Conservation (phyloP, 2,329 filamentous ascomycete genomes). For the Massarina eburnea region DNA sequence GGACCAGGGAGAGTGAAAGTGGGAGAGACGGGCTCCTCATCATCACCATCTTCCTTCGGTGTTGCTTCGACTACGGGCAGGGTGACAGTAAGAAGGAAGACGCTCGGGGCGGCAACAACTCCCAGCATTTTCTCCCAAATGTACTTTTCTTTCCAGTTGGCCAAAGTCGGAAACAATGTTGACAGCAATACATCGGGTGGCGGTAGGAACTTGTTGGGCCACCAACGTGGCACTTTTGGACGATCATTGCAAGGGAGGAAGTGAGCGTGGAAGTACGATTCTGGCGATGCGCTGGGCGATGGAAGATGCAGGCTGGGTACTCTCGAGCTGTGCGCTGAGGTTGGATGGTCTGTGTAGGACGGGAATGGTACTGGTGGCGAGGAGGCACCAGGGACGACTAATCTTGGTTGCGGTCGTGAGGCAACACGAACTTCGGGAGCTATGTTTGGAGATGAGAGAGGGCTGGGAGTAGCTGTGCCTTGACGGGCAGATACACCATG, state of each 20-base stretch:
- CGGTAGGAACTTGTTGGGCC: constrained; percentile 76
- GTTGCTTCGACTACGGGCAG: constrained; percentile 88
- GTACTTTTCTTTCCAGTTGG: constrained; percentile 78
- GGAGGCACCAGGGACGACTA: constrained; percentile 45
- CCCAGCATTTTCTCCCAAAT: constrained; percentile 83
- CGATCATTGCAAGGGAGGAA: constrained; percentile 43
- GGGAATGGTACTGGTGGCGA: constrained; percentile 67
- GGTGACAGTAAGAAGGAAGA: constrained; percentile 86
- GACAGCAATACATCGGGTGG: constrained; percentile 69
- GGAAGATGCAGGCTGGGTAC: constrained; percentile 61
- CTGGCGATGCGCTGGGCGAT: constrained; percentile 52
- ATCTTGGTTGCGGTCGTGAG: constrained; percentile 42
- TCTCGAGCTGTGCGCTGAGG: constrained; percentile 46
- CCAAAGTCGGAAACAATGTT: constrained; percentile 85
- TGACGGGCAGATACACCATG: constrained; percentile 16
- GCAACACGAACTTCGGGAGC: constrained; percentile 24
- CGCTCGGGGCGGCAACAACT: constrained; percentile 80
- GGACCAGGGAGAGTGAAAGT: constrained; percentile 35
- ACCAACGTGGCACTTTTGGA: constrained; percentile 64
- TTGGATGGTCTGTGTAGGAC: constrained; percentile 59
- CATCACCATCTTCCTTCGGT: constrained; percentile 54
- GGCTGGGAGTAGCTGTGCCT: constrained; percentile 23
- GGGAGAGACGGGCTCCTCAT: constrained; percentile 39
- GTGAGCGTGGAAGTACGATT: constrained; percentile 52
- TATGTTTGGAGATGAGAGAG: constrained; percentile 29